phyloP scores from a whole-genome alignment of 345 rosid genomes.

The Fremontodendron californicum region DNA sequence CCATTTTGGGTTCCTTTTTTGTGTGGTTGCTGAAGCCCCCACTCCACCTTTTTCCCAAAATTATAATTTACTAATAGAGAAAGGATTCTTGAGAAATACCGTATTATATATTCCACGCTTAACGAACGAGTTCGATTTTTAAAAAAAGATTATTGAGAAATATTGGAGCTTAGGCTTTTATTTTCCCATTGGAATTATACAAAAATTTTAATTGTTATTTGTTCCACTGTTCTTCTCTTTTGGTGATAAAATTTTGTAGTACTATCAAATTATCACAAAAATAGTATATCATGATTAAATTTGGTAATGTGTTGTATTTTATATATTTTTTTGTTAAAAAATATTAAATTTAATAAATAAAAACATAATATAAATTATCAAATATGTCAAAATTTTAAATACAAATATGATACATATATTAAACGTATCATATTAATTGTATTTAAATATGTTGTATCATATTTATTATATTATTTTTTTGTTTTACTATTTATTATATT shows the following conservation, averaged over 20 bases:
- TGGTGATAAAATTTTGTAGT: no score
- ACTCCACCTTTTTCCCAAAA: neutral
- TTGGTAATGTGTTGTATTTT: no score
- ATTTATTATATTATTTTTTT: neutral
- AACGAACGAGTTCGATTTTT: no score
- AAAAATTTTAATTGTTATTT: neutral
- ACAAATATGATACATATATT: neutral
- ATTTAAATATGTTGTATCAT: neutral
- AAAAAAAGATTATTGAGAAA: neutral
- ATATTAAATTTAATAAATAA: no score
- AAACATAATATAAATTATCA: neutral
- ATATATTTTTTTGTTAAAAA: no score
- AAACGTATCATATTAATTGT: neutral
- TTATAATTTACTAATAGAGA: neutral
- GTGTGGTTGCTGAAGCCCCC: neutral
- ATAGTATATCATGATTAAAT: no score
- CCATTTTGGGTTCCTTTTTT: neutral
- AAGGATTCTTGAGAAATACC: neutral
- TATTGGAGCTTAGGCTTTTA: neutral
- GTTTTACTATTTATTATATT: no score
- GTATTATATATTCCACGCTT: no score
- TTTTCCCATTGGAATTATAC: neutral
- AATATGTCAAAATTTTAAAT: neutral
- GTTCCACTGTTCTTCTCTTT: no score
- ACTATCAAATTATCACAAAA: no score